phyloP scores from a whole-genome alignment of 495 filamentous ascomycete genomes.

The Staphylotrichum tortipilum region DNA sequence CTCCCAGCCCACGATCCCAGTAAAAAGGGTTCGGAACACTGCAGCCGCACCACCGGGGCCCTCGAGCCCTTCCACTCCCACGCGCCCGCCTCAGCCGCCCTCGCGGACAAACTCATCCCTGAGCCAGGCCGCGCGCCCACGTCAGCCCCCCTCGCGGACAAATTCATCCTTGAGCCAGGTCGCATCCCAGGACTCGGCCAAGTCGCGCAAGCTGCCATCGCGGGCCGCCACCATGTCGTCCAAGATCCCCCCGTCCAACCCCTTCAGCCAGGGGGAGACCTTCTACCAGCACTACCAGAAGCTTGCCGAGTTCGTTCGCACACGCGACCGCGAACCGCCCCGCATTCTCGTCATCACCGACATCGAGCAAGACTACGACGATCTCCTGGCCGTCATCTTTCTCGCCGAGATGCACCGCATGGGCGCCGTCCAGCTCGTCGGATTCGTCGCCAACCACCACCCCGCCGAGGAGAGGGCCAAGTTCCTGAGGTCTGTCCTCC shows the following conservation, averaged over 20 bases:
- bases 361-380: conserved; percentile 18
- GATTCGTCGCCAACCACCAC: conserved; percentile 14
- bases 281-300: background rate
- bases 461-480: conserved; percentile 3
- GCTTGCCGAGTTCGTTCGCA: conserved; percentile 1
- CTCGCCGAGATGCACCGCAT: conserved; percentile 18
- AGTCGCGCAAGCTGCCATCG: no score
- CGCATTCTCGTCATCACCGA: conserved; percentile 14
- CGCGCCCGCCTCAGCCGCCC: no score
- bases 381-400: conserved; percentile 16
- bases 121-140: no score
- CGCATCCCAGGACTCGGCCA: no score
- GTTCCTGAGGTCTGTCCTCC: conserved; percentile 10
- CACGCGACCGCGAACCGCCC: conserved; percentile 3
- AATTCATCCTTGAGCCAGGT: no score
- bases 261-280: background rate
- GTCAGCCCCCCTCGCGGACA: no score
- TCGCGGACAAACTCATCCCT: no score
- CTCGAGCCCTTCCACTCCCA: background rate
- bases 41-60: no score
- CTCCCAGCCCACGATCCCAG: no score
- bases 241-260: background rate
- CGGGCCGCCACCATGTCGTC: no score
- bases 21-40: no score
- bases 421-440: conserved; percentile 12